Conservation (phyloP, 371 early-diverging fungal species). For the Mucor velutinosus region DNA sequence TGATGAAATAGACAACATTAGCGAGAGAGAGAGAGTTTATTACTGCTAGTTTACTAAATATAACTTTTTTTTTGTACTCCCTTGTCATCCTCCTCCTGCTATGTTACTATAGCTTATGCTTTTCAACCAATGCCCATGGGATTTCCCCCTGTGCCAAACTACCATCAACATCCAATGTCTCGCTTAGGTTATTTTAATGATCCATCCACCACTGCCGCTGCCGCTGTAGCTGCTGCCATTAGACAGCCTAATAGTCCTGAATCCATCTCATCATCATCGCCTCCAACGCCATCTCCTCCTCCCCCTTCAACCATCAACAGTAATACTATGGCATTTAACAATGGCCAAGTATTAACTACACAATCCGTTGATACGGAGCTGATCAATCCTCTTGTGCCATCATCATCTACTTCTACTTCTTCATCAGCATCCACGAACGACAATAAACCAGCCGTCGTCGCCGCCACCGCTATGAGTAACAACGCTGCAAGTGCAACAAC, state of each 20-base stretch:
- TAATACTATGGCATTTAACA: constrained; percentile 1
- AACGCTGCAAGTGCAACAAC: not conserved
- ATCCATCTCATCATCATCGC: constrained; percentile 36
- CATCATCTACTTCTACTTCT: constrained; percentile 12
- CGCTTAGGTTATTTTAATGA: constrained; percentile 35
- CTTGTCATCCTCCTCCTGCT: not conserved
- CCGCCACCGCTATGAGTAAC: constrained; percentile 2
- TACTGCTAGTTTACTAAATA: not conserved
- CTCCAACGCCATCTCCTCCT: constrained; percentile 29
- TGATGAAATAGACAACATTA: not conserved
- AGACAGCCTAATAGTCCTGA: constrained; percentile 37
- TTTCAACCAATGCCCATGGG: constrained; percentile 41
- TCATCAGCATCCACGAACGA: not conserved
- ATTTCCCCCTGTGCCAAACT: constrained; percentile 28
- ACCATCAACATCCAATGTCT: constrained; percentile 20
- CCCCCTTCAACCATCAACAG: constrained; percentile 5
- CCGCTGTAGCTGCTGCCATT: not conserved
- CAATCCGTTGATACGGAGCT: constrained; percentile 7
- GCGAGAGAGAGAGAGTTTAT: not conserved
- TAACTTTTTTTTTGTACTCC: not conserved
- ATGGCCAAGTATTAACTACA: not conserved
- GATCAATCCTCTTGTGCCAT: constrained; percentile 12
- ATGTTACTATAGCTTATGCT: constrained; percentile 32
- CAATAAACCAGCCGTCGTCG: constrained; percentile 3
- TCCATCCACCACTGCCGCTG: not conserved